A percentile compares a stretch with the other conserved stretches of the same genome.
These are phyloP conservation scores for Sporobolomyces pararoseus DNA, from an alignment of 768 basidiomycete species.

Conservation along the genomic window DNA sequence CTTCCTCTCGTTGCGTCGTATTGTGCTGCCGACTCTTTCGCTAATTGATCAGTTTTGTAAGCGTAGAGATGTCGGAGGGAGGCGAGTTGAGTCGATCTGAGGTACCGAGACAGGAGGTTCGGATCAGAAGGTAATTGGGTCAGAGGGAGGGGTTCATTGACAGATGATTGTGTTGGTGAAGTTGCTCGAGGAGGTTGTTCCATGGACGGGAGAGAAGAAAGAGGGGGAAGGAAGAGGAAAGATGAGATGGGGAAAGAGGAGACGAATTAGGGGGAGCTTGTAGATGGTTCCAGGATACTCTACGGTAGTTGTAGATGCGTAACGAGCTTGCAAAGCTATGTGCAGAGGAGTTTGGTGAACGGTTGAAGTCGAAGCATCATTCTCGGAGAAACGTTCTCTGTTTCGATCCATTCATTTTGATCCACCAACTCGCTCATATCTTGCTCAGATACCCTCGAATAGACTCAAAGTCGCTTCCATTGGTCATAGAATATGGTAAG, in stretches of 20 bases:
- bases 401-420: too few species aligned
- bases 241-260: background rate
- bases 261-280: background rate
- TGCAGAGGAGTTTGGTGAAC: too few species aligned
- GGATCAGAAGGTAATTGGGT: constrained; percentile 23
- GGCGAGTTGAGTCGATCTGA: constrained; percentile 30
- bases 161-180: background rate
- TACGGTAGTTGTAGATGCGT: too few species aligned
- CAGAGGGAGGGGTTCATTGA: background rate
- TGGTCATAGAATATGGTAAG: background rate
- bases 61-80: constrained; percentile 33
- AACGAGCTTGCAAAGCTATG: too few species aligned
- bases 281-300: too few species aligned
- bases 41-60: constrained; percentile 23
- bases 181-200: background rate
- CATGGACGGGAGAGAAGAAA: background rate
- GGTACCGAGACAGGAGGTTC: constrained; percentile 18
- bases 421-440: too few species aligned
- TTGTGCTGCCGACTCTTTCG: constrained; percentile 22
- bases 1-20: constrained; percentile 19
- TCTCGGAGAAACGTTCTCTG: too few species aligned
- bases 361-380: too few species aligned
- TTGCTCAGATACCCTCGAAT: too few species aligned
- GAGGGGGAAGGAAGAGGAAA: background rate
- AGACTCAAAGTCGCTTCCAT: too few species aligned